Conservation (phyloP, 202 grass and related monocot species). For the Carex sylvatica region DNA sequence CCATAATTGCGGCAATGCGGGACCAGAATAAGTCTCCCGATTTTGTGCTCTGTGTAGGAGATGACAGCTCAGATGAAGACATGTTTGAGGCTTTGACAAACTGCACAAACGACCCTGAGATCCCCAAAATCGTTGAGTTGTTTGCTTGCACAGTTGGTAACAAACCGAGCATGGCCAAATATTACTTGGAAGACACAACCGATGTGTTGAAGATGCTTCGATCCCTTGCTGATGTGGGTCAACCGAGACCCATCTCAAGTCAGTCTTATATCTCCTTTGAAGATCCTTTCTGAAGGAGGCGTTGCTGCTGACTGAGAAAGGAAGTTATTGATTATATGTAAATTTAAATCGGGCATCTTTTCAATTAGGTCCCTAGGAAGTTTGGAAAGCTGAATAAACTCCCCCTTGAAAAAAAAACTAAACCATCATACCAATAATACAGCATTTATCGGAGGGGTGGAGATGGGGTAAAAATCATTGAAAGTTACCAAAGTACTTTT, state of each 20-base stretch:
- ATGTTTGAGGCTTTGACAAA: constrained; percentile 59
- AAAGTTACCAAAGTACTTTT: background rate
- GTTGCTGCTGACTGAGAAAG: background rate
- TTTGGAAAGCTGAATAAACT: background rate
- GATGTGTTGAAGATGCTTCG: constrained; percentile 58
- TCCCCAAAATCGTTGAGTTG: constrained; percentile 30
- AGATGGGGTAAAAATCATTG: background rate
- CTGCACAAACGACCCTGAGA: background rate
- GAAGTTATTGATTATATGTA: background rate
- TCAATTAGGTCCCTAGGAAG: background rate
- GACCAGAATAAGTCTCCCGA: constrained; percentile 43
- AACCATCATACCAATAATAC: background rate
- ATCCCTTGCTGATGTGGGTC: constrained; percentile 19
- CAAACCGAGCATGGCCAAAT: constrained; percentile 69
- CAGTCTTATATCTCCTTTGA: constrained; percentile 40
- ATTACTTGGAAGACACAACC: constrained; percentile 56
- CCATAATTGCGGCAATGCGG: constrained; percentile 40
- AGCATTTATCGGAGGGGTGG: background rate
- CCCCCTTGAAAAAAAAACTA: background rate
- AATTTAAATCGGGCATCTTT: background rate
- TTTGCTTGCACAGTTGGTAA: constrained; percentile 72
- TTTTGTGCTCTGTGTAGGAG: constrained; percentile 72
- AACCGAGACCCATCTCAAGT: background rate
- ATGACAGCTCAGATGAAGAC: constrained; percentile 83
- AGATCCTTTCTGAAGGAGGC: constrained; percentile 1